phyloP scores from a whole-genome alignment of 345 rosid species.

The Brassica cretica region DNA sequence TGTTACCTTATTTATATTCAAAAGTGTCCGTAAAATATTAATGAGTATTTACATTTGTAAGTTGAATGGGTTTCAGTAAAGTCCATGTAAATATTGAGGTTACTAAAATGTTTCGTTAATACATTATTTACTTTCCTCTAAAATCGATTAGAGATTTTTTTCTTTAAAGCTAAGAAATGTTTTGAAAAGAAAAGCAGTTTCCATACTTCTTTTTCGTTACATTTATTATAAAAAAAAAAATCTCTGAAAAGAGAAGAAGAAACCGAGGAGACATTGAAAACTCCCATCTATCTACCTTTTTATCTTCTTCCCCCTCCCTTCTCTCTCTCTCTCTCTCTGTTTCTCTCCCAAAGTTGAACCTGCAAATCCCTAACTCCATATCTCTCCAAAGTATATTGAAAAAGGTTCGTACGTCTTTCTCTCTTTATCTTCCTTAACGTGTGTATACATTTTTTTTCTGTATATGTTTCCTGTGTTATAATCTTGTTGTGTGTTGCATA shows the following conservation, averaged over 20 bases:
- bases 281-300: not conserved
- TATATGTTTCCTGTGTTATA: not conserved
- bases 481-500: slow-evolving; percentile 18
- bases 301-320: not conserved
- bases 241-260: not conserved
- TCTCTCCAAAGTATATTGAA: not conserved
- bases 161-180: slow-evolving; percentile 44
- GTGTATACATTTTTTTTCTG: not conserved
- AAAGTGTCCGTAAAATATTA: not conserved
- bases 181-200: slow-evolving; percentile 12
- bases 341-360: slow-evolving; percentile 23
- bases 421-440: slow-evolving; percentile 22
- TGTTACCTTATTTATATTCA: slow-evolving; percentile 6
- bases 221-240: not conserved
- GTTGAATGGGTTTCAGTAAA: not conserved
- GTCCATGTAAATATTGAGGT: slow-evolving; percentile 4
- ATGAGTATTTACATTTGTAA: not conserved
- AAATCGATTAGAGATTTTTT: slow-evolving; percentile 20
- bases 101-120: slow-evolving; percentile 7
- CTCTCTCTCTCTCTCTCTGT: not conserved
- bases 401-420: slow-evolving; percentile 21
- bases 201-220: slow-evolving; percentile 4
- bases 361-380: slow-evolving; percentile 25
- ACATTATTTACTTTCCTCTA: slow-evolving; percentile 2
- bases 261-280: not conserved